Evolutionary conservation across 768 basidiomycete species (phyloP).

Genomic region (Sutorius australiensis): DNA sequence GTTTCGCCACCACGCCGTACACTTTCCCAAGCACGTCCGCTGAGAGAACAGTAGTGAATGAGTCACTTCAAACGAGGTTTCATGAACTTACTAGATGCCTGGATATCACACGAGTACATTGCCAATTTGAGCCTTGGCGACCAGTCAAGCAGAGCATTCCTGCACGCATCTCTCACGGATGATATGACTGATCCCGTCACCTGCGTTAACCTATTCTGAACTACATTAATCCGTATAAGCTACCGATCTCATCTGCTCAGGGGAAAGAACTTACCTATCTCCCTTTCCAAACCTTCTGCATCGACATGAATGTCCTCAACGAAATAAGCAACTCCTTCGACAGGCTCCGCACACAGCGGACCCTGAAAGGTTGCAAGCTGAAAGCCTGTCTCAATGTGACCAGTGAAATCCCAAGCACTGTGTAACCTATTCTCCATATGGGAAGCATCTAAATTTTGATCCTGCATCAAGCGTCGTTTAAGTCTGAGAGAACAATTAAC

Average conservation of each 20-base stretch:
- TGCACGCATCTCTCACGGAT: slow-evolving; percentile 82
- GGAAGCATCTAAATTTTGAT: slow-evolving; percentile 31
- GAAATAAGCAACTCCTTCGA: slow-evolving; percentile 90
- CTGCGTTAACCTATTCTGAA: slow-evolving; percentile 76
- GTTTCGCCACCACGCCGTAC: slow-evolving; percentile 89
- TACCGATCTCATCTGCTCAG: slow-evolving; percentile 1
- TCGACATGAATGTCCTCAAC: slow-evolving; percentile 74
- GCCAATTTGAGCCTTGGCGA: slow-evolving; percentile 95
- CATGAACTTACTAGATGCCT: slow-evolving; percentile 79
- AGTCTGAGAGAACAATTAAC: slow-evolving; percentile 38
- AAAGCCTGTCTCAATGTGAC: slow-evolving; percentile 87
- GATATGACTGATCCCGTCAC: slow-evolving; percentile 90
- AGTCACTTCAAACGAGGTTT: slow-evolving; percentile 6
- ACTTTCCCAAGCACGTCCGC: slow-evolving; percentile 98
- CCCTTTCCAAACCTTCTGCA: slow-evolving; percentile 52
- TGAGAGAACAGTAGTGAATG: slow-evolving; percentile 28
- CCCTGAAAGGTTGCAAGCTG: slow-evolving; percentile 94
- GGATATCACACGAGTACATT: slow-evolving; percentile 99
- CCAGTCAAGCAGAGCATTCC: slow-evolving; percentile 91
- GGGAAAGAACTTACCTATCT: slow-evolving; percentile 51
- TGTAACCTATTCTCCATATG: slow-evolving; percentile 34
- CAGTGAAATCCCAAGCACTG: slow-evolving; percentile 61
- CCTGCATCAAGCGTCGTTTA: slow-evolving; percentile 43
- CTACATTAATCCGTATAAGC: slow-evolving; percentile 38
- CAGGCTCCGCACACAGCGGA: slow-evolving; percentile 91